A percentile compares a stretch with the other conserved stretches of the same genome.
Conservation (phyloP, 805 yeast species). For the Candida morakotiae region DNA sequence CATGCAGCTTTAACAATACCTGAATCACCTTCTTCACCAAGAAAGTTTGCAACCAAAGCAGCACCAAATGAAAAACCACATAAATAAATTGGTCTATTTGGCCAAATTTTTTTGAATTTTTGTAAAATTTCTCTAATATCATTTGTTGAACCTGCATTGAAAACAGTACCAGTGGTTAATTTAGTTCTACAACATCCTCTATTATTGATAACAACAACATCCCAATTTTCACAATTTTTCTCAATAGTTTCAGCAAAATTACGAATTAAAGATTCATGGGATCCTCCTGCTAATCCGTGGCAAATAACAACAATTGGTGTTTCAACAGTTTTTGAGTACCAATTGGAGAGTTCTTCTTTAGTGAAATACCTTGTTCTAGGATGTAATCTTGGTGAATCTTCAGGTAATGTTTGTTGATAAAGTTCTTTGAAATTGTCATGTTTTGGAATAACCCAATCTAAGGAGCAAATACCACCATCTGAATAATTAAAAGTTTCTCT, state of each 20-base stretch:
- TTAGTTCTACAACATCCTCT: constrained; percentile 75
- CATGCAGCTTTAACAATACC: constrained; percentile 47
- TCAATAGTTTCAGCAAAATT: constrained; percentile 46
- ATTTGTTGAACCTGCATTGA: constrained; percentile 67
- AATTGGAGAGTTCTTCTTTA: constrained; percentile 37
- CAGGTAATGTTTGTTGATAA: constrained; percentile 28
- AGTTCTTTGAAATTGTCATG: constrained; percentile 22
- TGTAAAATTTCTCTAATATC: constrained; percentile 59
- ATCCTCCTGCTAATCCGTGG: constrained; percentile 84
- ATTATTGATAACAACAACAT: constrained; percentile 63
- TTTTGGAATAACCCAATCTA: constrained; percentile 61
- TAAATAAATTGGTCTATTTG: constrained; percentile 58
- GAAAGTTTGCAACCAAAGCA: constrained; percentile 62
- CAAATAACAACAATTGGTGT: constrained; percentile 61
- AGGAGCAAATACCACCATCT: constrained; percentile 71
- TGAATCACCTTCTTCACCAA: constrained; percentile 57
- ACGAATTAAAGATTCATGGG: constrained; percentile 75
- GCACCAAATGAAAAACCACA: constrained; percentile 86
- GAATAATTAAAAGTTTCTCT: constrained; percentile 54
- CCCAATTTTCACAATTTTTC: constrained; percentile 39
- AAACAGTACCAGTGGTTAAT: constrained; percentile 65
- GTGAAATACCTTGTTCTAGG: constrained; percentile 52
- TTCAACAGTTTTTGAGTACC: constrained; percentile 14
- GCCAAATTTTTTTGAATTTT: constrained; percentile 47
- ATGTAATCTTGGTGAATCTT: constrained; percentile 39